phyloP scores from a whole-genome alignment of 306 rosid genomes.

The Cucurbita pepo region DNA sequence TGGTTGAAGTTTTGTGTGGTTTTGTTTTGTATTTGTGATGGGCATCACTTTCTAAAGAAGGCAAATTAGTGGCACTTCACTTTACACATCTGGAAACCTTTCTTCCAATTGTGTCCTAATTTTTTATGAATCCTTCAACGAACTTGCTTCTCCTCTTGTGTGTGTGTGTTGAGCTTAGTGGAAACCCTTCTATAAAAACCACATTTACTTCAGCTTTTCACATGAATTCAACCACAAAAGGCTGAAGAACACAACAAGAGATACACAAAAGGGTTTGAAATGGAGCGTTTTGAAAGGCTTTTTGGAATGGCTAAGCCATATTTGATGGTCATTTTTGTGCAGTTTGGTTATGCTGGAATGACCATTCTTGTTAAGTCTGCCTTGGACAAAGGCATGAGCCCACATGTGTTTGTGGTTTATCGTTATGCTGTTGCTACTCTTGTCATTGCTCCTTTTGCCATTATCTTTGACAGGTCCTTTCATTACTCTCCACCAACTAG shows the following conservation, averaged over 20 bases:
- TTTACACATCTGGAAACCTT: not conserved
- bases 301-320: conserved; percentile 19
- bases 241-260: not conserved
- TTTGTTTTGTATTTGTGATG: too few relatives aligned
- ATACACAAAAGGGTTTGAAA: not conserved
- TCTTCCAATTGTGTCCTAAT: not conserved
- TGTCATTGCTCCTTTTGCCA: conserved; percentile 31
- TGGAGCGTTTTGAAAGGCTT: conserved; percentile 5
- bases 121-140: not conserved
- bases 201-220: not conserved
- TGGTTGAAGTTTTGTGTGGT: too few relatives aligned
- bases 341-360: conserved; percentile 38
- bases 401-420: conserved; percentile 27
- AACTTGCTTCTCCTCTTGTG: not conserved
- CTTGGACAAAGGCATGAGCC: conserved; percentile 39
- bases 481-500: not conserved
- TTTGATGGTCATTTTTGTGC: conserved; percentile 22
- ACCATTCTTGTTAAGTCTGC: conserved; percentile 21
- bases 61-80: not conserved
- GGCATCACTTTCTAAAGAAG: not conserved
- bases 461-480: conserved; percentile 26
- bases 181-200: not conserved
- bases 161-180: not conserved
- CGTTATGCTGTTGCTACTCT: conserved; percentile 26
- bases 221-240: too few relatives aligned